Evolutionary conservation across 1,139 yeast genomes (phyloP).

Genomic region (Suhomyces bolitotheri): DNA sequence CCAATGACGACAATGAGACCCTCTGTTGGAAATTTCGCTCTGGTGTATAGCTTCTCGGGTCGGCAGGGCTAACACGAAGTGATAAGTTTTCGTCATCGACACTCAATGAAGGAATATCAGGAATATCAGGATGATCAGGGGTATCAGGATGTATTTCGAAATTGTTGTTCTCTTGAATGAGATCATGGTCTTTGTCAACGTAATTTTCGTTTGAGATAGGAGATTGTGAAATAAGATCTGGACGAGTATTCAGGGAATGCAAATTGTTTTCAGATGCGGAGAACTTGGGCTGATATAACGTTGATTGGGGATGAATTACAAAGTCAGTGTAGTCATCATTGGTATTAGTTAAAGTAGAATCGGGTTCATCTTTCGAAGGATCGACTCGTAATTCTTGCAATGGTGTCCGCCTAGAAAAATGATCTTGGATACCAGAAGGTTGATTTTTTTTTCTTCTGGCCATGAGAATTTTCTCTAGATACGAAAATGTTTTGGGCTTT

Average conservation of each 20-base stretch:
- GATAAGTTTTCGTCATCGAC: background rate
- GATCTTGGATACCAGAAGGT: slow-evolving; percentile 1
- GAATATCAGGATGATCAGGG: background rate
- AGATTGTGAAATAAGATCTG: background rate
- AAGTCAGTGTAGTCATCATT: background rate
- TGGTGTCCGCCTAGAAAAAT: background rate
- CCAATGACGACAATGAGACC: background rate
- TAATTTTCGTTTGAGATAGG: background rate
- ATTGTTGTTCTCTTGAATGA: background rate
- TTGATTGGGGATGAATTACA: background rate
- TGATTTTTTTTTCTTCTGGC: slow-evolving; percentile 15
- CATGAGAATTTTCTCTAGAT: slow-evolving; percentile 32
- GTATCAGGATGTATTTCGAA: background rate
- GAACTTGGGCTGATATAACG: background rate
- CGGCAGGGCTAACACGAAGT: background rate
- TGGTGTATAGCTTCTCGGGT: background rate
- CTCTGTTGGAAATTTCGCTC: background rate
- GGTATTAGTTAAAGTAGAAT: background rate
- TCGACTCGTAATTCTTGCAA: background rate
- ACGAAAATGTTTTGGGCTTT: slow-evolving; percentile 21
- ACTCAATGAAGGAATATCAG: background rate
- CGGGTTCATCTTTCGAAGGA: background rate
- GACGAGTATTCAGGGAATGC: background rate
- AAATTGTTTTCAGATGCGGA: background rate
- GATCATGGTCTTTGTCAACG: background rate